Conservation (phyloP, 176 grass and related monocot genomes). For the Cymbopogon citratus region DNA sequence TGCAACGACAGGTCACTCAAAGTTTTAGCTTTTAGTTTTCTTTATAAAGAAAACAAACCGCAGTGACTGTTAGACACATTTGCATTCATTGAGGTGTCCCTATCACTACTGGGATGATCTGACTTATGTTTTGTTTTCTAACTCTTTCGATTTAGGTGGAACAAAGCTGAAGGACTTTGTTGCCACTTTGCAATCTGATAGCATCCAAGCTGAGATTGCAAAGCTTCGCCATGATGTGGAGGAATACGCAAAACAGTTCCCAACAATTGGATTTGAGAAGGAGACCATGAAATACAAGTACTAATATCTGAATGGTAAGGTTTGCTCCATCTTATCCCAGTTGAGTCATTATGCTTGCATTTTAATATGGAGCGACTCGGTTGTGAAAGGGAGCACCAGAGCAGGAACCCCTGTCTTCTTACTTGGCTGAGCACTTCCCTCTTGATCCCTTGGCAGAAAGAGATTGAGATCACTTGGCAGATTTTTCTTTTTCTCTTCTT, state of each 20-base stretch:
- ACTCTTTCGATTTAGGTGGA: conserved; percentile 47
- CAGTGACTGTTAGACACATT: neutral
- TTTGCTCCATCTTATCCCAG: neutral
- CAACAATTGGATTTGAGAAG: conserved; percentile 98
- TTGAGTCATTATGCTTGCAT: neutral
- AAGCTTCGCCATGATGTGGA: conserved; percentile 87
- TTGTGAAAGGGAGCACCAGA: neutral
- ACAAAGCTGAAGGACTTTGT: conserved; percentile 96
- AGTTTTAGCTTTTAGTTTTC: conserved; percentile 13
- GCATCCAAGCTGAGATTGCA: conserved; percentile 78
- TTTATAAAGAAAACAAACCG: neutral
- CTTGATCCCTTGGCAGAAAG: neutral
- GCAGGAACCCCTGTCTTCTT: neutral
- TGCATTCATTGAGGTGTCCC: neutral
- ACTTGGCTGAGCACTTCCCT: neutral
- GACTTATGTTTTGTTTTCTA: conserved; percentile 23
- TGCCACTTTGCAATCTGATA: conserved; percentile 72
- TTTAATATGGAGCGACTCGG: neutral
- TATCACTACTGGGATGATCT: conserved; percentile 3
- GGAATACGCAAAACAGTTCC: conserved; percentile 96
- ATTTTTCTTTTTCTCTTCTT: neutral
- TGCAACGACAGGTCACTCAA: conserved; percentile 55
- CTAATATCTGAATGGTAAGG: conserved; percentile 38
- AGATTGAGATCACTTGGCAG: neutral
- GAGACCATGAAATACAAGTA: conserved; percentile 96